Conservation (phyloP, 306 rosid species). For the Astragalus membranaceus region DNA sequence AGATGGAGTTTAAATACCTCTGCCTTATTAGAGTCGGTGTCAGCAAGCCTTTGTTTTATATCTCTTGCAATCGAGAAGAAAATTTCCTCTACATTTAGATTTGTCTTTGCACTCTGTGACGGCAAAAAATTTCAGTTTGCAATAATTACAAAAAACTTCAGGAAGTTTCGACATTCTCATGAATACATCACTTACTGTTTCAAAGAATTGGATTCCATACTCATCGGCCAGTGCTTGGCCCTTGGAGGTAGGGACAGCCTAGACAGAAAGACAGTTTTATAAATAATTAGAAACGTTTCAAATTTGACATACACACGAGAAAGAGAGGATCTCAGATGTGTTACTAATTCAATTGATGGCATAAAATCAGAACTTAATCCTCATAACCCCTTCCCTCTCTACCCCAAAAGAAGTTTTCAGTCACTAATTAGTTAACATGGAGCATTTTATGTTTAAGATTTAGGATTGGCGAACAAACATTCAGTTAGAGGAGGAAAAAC, state of each 20-base stretch:
- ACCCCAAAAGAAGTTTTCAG: neutral
- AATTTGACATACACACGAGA: neutral
- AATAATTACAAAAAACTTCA: neutral
- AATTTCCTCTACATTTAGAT: constrained; percentile 89
- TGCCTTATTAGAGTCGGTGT: constrained; percentile 51
- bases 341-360: neutral
- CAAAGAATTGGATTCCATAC: constrained; percentile 91
- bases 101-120: constrained; percentile 88
- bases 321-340: neutral
- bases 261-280: neutral
- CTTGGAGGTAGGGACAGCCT: constrained; percentile 91
- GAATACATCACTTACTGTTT: constrained; percentile 66
- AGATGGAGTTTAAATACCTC: constrained; percentile 46
- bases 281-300: neutral
- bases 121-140: constrained; percentile 9
- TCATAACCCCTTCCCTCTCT: neutral
- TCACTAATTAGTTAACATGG: neutral
- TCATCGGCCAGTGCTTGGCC: constrained; percentile 97
- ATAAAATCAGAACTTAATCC: constrained; percentile 5
- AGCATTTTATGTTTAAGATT: neutral
- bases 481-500: neutral
- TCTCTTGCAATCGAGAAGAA: constrained; percentile 88
- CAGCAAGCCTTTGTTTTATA: constrained; percentile 84
- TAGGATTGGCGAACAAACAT: neutral
- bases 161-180: constrained; percentile 9